Base-by-base conservation (phyloP, 1,139 yeast genomes). In the Lodderomyces theae region DNA sequence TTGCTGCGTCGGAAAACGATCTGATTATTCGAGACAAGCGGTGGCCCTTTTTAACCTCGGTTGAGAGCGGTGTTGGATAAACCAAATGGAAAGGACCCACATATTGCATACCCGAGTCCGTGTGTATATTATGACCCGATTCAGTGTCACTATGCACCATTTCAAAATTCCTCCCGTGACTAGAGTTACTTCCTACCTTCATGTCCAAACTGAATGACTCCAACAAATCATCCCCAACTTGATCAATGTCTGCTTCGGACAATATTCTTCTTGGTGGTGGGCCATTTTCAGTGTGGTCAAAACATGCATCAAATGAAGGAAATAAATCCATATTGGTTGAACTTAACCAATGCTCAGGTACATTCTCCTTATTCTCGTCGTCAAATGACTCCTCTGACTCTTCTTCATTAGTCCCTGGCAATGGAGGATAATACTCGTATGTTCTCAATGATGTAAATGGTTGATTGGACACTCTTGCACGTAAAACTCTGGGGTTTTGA, bases 361-460 rank as follows among this genome's bases (percentile, higher is more conserved):
- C 18, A 17, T 34, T 34, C 29, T 34, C 37, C 21, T 34, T 34
- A 19, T 34, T 18, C 18, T 34, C 25, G 8, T 34, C 29, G 11
- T 23, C 29, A 6, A 13, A 15, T 6, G 9, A 12, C 21, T 5
- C 36, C 4, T n/a, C 29, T 15, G 17, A 13, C 29, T 4, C 13
- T 22, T 19, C 25, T 15, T 12, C 37, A 11, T 3, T 4, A 10
- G 9, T n/a, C n/a, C n/a, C 28, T 12, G 28, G 28, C 18, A 16
- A 7, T 11, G 37, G 5, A 3, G 23, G 11, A 22, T 17, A 32
- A 22, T 32, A 32, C 19, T 32, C 65, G 38, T 48, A 52, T 1
- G 66, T 58, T 37, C 78, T 53, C 42, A 72, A 59, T 5, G 80
- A 69, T 8, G 69, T 51, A 21, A 76, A 56, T 7, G 64, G 70